Percentiles rank a stretch among this genome's conserved stretches.
Evolutionary conservation across 306 rosid genomes (phyloP).

Genomic region (Lithocarpus polystachyus): DNA sequence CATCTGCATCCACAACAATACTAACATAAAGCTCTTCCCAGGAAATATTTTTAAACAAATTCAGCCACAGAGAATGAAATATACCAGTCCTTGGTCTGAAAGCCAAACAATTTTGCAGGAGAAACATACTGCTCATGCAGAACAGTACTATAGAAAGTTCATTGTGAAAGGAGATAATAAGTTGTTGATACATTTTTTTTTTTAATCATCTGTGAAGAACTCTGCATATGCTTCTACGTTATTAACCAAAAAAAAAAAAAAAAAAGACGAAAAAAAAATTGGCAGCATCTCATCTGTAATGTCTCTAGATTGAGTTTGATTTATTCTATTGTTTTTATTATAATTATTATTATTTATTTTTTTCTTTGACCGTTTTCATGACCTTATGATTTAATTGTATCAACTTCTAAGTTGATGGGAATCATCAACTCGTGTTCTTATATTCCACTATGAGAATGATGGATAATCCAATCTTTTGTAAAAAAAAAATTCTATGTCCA

Average conservation of each 20-base stretch:
- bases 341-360: not conserved
- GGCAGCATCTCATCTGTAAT: not conserved
- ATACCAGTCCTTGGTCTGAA: not conserved
- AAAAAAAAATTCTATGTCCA: not conserved
- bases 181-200: not conserved
- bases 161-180: not conserved
- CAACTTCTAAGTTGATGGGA: not conserved
- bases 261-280: not conserved
- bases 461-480: not conserved
- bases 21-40: not conserved
- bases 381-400: not conserved
- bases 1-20: slow-evolving; percentile 62
- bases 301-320: not conserved
- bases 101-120: not conserved
- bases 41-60: not conserved
- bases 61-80: slow-evolving; percentile 12
- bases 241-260: not conserved
- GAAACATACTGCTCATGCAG: not conserved
- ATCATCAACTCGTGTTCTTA: not conserved
- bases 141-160: not conserved
- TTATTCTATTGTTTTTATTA: not conserved
- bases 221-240: not conserved
- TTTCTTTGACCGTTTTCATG: not conserved
- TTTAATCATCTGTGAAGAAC: not conserved
- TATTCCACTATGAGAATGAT: not conserved